phyloP scores from a whole-genome alignment of 176 grass and related monocot species.

The Elymus sibiricus region DNA sequence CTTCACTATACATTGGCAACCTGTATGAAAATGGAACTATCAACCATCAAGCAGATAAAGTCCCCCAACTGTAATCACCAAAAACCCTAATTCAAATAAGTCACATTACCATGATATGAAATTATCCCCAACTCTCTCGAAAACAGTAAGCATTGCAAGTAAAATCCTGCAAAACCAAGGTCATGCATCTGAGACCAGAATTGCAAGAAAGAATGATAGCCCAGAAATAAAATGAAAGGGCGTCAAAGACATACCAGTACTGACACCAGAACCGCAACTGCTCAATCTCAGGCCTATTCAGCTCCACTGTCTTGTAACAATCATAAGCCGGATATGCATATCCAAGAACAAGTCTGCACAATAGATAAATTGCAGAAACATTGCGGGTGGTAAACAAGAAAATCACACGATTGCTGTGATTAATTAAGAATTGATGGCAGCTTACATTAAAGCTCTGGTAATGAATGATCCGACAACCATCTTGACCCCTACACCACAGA shows the following conservation, averaged over 20 bases:
- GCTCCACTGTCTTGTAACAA: conserved; percentile 87
- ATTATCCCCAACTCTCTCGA: conserved; percentile 77
- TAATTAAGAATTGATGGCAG: background rate
- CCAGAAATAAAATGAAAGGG: conserved; percentile 15
- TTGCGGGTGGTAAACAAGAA: background rate
- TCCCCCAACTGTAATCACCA: background rate
- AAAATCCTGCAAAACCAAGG: conserved; percentile 62
- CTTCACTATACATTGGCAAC: conserved; percentile 94
- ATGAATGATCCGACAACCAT: conserved; percentile 60
- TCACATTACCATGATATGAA: conserved; percentile 80
- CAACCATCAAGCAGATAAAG: background rate
- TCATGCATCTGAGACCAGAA: background rate
- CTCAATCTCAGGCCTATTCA: conserved; percentile 76
- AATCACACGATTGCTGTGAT: background rate
- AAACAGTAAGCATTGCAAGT: conserved; percentile 62
- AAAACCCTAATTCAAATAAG: background rate
- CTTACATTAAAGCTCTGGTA: conserved; percentile 67
- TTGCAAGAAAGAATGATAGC: background rate
- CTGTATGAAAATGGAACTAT: conserved; percentile 27
- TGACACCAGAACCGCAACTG: conserved; percentile 95
- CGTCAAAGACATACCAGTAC: conserved; percentile 56
- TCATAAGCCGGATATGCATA: conserved; percentile 90
- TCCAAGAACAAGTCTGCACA: conserved; percentile 71
- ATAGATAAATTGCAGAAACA: background rate
- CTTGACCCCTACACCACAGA: conserved; percentile 35